phyloP scores from a whole-genome alignment of 805 yeast genomes.

The Candida easanensis region DNA sequence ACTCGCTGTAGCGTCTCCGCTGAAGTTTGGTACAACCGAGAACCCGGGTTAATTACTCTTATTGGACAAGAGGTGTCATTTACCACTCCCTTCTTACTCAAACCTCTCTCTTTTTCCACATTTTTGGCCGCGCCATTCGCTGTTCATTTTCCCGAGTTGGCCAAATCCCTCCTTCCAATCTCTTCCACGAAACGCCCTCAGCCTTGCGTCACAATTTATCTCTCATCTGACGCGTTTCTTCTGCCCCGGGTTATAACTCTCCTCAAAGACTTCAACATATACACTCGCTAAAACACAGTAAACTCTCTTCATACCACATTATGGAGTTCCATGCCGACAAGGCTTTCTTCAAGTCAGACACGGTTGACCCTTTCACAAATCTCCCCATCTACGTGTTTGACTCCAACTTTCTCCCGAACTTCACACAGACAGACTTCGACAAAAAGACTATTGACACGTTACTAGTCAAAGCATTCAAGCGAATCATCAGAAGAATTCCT shows the following conservation, averaged over 20 bases:
- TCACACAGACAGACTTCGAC: constrained; percentile 38
- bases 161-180: background rate
- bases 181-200: background rate
- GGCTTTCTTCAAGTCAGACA: constrained; percentile 56
- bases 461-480: constrained; percentile 53
- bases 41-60: too few relatives aligned
- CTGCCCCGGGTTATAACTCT: too few relatives aligned
- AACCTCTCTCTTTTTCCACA: too few relatives aligned
- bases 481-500: constrained; percentile 58
- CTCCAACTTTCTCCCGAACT: constrained; percentile 72
- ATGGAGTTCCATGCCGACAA: constrained; percentile 32
- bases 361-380: constrained; percentile 62
- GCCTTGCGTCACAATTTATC: background rate
- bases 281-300: background rate
- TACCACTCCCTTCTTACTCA: too few relatives aligned
- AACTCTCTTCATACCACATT: background rate
- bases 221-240: background rate
- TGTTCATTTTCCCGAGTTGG: background rate
- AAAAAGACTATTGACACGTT: constrained; percentile 35
- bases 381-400: constrained; percentile 81
- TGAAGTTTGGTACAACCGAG: too few relatives aligned
- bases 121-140: background rate
- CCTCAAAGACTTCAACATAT: too few relatives aligned
- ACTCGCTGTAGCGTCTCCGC: too few relatives aligned
- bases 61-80: too few relatives aligned